Conservation (phyloP, 2,329 filamentous ascomycete genomes). For the Phialocephala subalpina region DNA sequence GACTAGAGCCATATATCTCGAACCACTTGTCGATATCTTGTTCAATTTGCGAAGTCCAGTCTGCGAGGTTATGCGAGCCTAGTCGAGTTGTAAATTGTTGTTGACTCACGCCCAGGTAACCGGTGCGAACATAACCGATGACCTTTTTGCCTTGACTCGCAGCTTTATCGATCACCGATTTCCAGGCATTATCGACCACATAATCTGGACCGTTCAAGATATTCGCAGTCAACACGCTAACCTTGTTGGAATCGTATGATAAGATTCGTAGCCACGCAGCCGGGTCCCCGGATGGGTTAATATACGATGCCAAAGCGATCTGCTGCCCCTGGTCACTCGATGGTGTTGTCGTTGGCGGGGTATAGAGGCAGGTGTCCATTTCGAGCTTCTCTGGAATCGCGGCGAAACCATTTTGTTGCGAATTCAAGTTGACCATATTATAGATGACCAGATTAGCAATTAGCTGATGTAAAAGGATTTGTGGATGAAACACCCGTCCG, state of each 20-base stretch:
- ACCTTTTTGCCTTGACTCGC: conserved; percentile 19
- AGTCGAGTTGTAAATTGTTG: conserved; percentile 33
- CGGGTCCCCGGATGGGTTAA: conserved; percentile 24
- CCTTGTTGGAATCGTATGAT: conserved; percentile 12
- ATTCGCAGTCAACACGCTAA: conserved; percentile 23
- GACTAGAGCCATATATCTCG: conserved; percentile 16
- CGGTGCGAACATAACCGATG: conserved; percentile 25
- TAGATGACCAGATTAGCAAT: too few relatives aligned
- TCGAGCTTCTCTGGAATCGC: too few relatives aligned
- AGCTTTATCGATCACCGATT: conserved; percentile 20
- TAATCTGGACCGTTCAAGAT: conserved; percentile 25
- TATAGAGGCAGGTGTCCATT: too few relatives aligned
- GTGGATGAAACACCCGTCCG: too few relatives aligned
- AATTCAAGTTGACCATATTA: too few relatives aligned
- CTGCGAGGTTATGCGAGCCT: conserved; percentile 30
- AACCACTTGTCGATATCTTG: conserved; percentile 40
- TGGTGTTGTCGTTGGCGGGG: too few relatives aligned
- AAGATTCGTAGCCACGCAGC: conserved; percentile 21
- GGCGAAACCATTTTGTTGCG: too few relatives aligned
- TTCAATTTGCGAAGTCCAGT: conserved; percentile 40
- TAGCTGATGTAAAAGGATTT: too few relatives aligned
- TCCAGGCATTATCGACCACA: conserved; percentile 17
- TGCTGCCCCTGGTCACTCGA: too few relatives aligned
- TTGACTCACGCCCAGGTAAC: conserved; percentile 24
- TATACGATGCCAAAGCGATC: conserved; percentile 27